Percentiles rank a stretch among this genome's conserved stretches.
phyloP scores from a whole-genome alignment of 805 yeast genomes.

The Barnettozyma salicaria region DNA sequence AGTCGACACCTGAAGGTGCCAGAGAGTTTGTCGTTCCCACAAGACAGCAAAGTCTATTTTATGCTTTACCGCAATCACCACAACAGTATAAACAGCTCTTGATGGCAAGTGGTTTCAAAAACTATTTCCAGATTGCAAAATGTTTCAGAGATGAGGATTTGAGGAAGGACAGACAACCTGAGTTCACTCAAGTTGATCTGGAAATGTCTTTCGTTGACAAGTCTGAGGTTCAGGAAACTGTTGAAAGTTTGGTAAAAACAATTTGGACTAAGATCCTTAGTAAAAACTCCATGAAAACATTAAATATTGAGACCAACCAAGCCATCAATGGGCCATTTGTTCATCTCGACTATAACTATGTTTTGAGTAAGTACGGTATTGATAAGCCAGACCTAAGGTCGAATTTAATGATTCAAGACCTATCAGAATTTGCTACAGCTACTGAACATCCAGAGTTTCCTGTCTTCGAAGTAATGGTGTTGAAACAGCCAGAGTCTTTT shows the following conservation, averaged over 20 bases:
- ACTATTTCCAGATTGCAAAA: conserved; percentile 85
- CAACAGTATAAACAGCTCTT: conserved; percentile 94
- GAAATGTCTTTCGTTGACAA: conserved; percentile 83
- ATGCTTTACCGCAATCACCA: conserved; percentile 96
- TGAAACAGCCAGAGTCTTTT: conserved; percentile 28
- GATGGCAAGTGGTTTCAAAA: conserved; percentile 88
- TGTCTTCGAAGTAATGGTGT: conserved; percentile 66
- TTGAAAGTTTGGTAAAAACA: conserved; percentile 48
- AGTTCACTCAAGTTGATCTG: conserved; percentile 93
- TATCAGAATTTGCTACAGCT: conserved; percentile 25
- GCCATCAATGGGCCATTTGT: conserved; percentile 27
- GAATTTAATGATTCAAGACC: conserved; percentile 29
- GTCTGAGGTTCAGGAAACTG: conserved; percentile 57
- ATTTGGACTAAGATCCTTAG: conserved; percentile 54
- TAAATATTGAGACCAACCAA: conserved; percentile 16
- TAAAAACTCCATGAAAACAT: conserved; percentile 23
- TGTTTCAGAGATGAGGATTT: conserved; percentile 97
- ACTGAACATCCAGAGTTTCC: conserved; percentile 45
- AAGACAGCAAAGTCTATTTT: conserved; percentile 52
- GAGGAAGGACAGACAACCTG: conserved; percentile 94
- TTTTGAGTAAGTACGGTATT: conserved; percentile 71
- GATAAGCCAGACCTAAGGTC: conserved; percentile 93
- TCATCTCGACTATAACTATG: conserved; percentile 58
- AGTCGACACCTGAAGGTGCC: conserved; percentile 98
- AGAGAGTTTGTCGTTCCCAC: conserved; percentile 94